Evolutionary conservation across 2,329 filamentous ascomycete species (phyloP).

Genomic region (Colletotrichum cereale): DNA sequence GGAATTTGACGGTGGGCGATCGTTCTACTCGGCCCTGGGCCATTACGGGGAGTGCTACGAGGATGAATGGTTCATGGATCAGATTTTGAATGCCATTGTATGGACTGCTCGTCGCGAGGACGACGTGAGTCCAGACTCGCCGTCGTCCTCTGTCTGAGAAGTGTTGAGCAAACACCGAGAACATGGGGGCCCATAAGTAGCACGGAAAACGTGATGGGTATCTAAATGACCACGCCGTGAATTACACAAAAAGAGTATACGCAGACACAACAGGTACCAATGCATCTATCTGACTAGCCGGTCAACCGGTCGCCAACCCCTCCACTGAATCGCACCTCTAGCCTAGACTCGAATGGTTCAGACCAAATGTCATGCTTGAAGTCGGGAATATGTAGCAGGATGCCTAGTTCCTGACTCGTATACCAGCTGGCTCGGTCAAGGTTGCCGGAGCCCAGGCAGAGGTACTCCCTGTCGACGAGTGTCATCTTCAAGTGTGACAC

Average conservation of each 20-base stretch:
- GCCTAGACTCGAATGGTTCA: slow-evolving; percentile 51
- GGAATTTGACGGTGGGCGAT: slow-evolving; percentile 53
- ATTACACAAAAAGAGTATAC: not conserved
- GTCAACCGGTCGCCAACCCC: slow-evolving; percentile 3
- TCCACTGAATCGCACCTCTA: slow-evolving; percentile 45
- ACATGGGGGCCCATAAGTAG: not conserved
- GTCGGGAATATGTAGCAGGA: slow-evolving; percentile 65
- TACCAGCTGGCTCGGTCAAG: slow-evolving; percentile 89
- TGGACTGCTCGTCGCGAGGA: slow-evolving; percentile 34
- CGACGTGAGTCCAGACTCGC: not conserved
- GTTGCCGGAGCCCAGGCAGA: slow-evolving; percentile 84
- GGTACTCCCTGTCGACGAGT: slow-evolving; percentile 75
- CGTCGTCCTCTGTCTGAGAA: not conserved
- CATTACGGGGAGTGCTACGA: slow-evolving; percentile 56
- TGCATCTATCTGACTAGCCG: slow-evolving; percentile 32
- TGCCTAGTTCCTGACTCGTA: slow-evolving; percentile 85
- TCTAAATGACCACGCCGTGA: slow-evolving; percentile 14
- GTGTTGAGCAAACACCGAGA: not conserved
- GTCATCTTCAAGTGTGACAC: slow-evolving; percentile 84
- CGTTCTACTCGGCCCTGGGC: slow-evolving; percentile 57
- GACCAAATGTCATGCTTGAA: slow-evolving; percentile 56
- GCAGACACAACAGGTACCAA: not conserved
- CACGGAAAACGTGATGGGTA: slow-evolving; percentile 6
- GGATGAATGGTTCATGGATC: slow-evolving; percentile 45
- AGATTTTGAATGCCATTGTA: slow-evolving; percentile 32